Conservation (phyloP, 345 rosid genomes). For the Kandelia obovata region DNA sequence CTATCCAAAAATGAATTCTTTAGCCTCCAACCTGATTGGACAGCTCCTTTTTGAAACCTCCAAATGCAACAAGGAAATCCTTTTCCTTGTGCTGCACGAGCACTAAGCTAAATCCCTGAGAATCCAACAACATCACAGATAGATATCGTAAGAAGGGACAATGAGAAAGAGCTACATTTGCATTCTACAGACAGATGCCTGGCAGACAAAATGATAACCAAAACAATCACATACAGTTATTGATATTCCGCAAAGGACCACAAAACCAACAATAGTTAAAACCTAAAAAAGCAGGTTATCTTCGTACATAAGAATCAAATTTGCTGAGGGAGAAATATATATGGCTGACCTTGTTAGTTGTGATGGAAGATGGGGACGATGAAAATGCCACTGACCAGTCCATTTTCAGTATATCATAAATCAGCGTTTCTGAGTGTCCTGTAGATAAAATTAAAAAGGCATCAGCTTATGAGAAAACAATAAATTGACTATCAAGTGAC, state of each 20-base stretch:
- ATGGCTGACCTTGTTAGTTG: constrained; percentile 59
- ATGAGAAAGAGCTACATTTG: not conserved
- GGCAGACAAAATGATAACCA: not conserved
- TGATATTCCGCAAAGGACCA: not conserved
- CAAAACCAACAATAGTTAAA: not conserved
- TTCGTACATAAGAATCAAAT: not conserved
- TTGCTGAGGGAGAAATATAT: not conserved
- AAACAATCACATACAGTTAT: not conserved
- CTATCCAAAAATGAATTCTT: constrained; percentile 1
- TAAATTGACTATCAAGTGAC: not conserved
- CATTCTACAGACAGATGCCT: not conserved
- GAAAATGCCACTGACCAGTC: constrained; percentile 86
- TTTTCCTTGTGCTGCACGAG: constrained; percentile 85
- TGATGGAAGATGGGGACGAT: constrained; percentile 67
- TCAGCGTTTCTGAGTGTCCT: constrained; percentile 88
- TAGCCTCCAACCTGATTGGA: constrained; percentile 75
- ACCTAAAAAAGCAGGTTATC: not conserved
- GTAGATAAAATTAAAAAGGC: constrained; percentile 17
- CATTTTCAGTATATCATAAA: constrained; percentile 63
- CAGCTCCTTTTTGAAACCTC: constrained; percentile 81
- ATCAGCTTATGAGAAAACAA: not conserved
- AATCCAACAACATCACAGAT: constrained; percentile 7
- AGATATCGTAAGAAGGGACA: not conserved
- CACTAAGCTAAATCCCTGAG: constrained; percentile 87
- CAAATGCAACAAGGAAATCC: constrained; percentile 91